Evolutionary conservation across 2,329 filamentous ascomycete species (phyloP).

Genomic region (Xylaria sp.): DNA sequence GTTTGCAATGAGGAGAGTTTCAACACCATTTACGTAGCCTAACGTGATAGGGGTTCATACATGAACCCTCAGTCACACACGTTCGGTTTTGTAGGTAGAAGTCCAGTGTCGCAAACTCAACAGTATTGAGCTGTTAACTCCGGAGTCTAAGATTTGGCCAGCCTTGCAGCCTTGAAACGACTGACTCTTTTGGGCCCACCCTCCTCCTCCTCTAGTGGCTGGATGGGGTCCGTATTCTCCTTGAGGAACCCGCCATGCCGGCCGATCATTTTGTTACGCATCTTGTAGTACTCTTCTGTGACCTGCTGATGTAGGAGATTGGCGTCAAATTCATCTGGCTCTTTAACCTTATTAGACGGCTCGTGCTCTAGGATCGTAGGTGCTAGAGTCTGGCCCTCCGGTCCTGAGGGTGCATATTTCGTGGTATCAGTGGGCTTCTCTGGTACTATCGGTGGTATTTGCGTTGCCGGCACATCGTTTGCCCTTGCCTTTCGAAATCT

Average conservation of each 20-base stretch:
- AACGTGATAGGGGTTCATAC: neutral
- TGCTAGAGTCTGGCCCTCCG: conserved; percentile 67
- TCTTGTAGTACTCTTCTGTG: conserved; percentile 81
- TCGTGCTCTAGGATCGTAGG: conserved; percentile 67
- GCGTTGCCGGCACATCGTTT: conserved; percentile 27
- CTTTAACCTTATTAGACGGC: conserved; percentile 47
- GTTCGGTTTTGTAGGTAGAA: conserved; percentile 1
- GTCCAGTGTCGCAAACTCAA: conserved; percentile 25
- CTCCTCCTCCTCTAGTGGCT: conserved; percentile 74
- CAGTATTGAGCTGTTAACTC: conserved; percentile 34
- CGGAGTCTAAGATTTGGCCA: conserved; percentile 61
- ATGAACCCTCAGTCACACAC: conserved; percentile 42
- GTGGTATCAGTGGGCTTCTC: conserved; percentile 57
- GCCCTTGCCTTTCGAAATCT: conserved; percentile 61
- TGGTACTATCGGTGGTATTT: conserved; percentile 45
- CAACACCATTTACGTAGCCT: neutral
- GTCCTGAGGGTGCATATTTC: conserved; percentile 58
- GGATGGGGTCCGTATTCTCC: conserved; percentile 73
- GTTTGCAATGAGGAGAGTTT: neutral
- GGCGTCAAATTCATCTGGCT: conserved; percentile 76
- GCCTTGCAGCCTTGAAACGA: conserved; percentile 76
- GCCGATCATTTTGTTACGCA: conserved; percentile 85
- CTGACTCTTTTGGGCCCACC: conserved; percentile 72
- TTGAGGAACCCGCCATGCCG: conserved; percentile 83
- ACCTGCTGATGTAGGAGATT: conserved; percentile 79